A percentile compares a stretch with the other conserved stretches of the same genome.
These are phyloP conservation scores for Symmetrospora coprosmae DNA, from an alignment of 768 basidiomycete species.

Conservation along the genomic window DNA sequence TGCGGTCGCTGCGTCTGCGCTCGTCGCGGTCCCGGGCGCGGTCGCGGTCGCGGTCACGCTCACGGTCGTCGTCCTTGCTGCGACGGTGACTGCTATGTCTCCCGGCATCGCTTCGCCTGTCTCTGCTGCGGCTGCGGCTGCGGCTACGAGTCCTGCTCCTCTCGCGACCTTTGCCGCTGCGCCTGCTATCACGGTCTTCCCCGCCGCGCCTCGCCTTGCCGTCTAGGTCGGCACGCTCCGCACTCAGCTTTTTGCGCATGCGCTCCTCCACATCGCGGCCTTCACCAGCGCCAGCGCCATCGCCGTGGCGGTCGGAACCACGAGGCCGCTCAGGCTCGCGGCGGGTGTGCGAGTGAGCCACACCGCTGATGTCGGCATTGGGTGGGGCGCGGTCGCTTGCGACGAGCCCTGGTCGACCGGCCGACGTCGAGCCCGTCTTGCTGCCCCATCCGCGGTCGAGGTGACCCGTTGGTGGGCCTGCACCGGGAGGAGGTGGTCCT, in stretches of 20 bases:
- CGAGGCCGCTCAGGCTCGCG: background rate
- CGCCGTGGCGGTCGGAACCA: background rate
- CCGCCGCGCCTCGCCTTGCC: background rate
- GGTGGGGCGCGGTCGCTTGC: background rate
- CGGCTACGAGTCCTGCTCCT: no score
- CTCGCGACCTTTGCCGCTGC: no score
- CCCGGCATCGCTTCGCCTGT: background rate
- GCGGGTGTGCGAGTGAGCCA: background rate
- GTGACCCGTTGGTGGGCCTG: background rate
- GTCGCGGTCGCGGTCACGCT: background rate
- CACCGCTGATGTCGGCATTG: background rate
- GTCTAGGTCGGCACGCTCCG: background rate
- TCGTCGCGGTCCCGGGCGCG: background rate
- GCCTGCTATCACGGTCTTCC: background rate
- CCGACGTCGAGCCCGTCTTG: background rate
- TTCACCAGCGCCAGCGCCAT: background rate
- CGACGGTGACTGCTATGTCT: background rate
- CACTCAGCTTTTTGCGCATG: background rate
- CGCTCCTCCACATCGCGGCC: background rate
- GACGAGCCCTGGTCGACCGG: background rate
- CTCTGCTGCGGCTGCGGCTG: background rate
- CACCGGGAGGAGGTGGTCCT: no score
- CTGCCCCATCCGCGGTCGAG: constrained; percentile 2
- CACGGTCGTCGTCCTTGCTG: background rate
- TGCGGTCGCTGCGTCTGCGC: background rate